Base-by-base conservation (phyloP, 225 moss, liverwort and hornwort genomes). In the Physcomitrellopsis africana region DNA sequence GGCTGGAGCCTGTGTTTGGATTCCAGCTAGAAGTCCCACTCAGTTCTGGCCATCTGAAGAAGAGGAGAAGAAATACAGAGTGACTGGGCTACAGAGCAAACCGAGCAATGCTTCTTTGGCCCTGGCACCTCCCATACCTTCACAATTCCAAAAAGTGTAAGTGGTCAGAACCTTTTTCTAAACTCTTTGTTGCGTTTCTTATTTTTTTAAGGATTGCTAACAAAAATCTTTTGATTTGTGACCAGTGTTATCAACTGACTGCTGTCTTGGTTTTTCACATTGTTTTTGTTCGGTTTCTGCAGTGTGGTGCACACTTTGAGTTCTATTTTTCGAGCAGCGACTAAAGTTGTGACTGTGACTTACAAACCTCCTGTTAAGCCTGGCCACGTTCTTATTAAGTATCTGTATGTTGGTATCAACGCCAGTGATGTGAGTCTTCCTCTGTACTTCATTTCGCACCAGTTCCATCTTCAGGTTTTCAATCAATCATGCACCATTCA, bases 331-430 rank as follows among this genome's bases (percentile, higher is more conserved):
- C 89, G 93, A 74, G 86, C 84, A 73, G 99, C 90, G 22, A 87
- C 93, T 49, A 88, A 72, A 79, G 83, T 99, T 71, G 85, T 93
- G 68, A 88, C 92, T 22, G 79, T 92, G 13, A 46, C 81, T 37
- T 86, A 85, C 60, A 87, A 76, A 72, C 77, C 81, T 74, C 99
- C 93, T 8, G 80, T 99, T 24, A 89, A 92, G 80, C 86, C 93
- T 59, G 95, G 92, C n/a, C 93, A 93, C 65, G 84, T 99, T 47
- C 90, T 99, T 49, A 81, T 99, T 22, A 92, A 95, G 74, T 85
- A 81, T 65, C 79, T 99, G 0, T 93, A 88, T 65, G 90, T 81
- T 54, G 95, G 99, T 68, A 84, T 99, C 62, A 99, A 99, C 76
- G 95, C 99, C 0, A 99, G 95, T 81, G 95, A 95, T 76, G 95